phyloP scores from a whole-genome alignment of 768 basidiomycete genomes.

The Lentinula lateritia region DNA sequence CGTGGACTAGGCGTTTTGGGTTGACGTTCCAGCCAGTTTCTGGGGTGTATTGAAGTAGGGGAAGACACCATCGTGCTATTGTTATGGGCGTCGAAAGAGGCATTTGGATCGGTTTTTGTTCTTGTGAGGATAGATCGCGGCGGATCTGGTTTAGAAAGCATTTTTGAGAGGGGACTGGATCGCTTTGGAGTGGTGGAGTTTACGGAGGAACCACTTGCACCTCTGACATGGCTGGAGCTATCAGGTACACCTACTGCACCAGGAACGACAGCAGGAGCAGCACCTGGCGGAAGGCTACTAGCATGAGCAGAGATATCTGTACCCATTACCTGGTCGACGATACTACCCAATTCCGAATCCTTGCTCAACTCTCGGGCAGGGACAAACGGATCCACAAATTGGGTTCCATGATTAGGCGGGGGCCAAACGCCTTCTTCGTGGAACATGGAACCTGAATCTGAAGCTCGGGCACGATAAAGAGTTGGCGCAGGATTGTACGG shows the following conservation, averaged over 20 bases:
- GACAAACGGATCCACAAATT: constrained; percentile 34
- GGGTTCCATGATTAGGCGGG: constrained; percentile 26
- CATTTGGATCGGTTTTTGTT: not conserved
- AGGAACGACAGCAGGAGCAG: constrained; percentile 1
- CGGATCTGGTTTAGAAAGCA: not conserved
- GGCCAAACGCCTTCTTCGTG: constrained; percentile 40
- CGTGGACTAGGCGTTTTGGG: constrained; percentile 5
- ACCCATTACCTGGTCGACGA: constrained; percentile 48
- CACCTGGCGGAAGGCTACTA: not conserved
- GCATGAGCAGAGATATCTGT: constrained; percentile 12
- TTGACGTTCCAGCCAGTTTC: constrained; percentile 4
- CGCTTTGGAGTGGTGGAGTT: not conserved
- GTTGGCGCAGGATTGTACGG: constrained; percentile 22
- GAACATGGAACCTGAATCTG: constrained; percentile 43
- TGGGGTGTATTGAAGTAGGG: not conserved
- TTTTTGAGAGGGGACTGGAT: not conserved
- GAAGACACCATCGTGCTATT: not conserved
- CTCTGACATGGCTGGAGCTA: not conserved
- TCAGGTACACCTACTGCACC: not conserved
- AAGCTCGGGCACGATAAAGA: constrained; percentile 30
- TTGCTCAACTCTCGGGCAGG: constrained; percentile 10
- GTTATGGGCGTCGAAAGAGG: not conserved
- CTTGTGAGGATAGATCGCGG: not conserved
- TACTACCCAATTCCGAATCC: constrained; percentile 29
- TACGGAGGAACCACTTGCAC: not conserved